Conservation (phyloP, 176 grass and related monocot genomes). For the Neostapfia colusana region DNA sequence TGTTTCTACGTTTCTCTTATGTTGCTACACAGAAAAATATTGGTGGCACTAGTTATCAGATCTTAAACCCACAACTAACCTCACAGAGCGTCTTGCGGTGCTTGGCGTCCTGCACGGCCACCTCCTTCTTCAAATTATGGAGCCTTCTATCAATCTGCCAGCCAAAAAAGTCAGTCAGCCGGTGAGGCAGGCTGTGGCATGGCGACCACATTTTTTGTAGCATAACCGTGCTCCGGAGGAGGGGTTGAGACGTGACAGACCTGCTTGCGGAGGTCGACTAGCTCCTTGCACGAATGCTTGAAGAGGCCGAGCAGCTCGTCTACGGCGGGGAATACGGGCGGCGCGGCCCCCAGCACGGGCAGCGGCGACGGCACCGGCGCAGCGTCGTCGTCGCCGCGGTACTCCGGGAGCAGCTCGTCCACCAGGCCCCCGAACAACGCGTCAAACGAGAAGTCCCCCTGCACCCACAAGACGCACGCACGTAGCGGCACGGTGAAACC, state of each 20-base stretch:
- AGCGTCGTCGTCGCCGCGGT: conserved; percentile 56
- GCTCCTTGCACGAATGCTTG: conserved; percentile 99
- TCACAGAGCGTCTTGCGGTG: conserved; percentile 88
- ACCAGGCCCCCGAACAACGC: conserved; percentile 82
- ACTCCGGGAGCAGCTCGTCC: conserved; percentile 86
- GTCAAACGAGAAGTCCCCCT: conserved; percentile 96
- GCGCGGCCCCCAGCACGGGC: conserved; percentile 47
- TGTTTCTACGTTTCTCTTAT: not conserved
- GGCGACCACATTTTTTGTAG: not conserved
- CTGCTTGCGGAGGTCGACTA: conserved; percentile 87
- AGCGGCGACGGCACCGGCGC: conserved; percentile 40
- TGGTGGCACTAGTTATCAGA: not conserved
- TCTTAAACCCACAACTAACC: conserved; percentile 47
- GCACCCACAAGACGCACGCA: not conserved
- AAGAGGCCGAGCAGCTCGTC: conserved; percentile 87
- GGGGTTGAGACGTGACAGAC: conserved; percentile 14
- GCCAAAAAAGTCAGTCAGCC: not conserved
- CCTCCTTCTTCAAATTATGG: conserved; percentile 92
- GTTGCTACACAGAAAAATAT: conserved; percentile 25
- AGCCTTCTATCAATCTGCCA: conserved; percentile 90
- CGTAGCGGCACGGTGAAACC: not conserved
- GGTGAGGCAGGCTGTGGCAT: not conserved
- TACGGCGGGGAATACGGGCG: conserved; percentile 82
- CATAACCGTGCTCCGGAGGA: not conserved
- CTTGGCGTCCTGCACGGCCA: conserved; percentile 80